Conservation (phyloP, 176 grass and related monocot species). For the Oryza longistaminata region DNA sequence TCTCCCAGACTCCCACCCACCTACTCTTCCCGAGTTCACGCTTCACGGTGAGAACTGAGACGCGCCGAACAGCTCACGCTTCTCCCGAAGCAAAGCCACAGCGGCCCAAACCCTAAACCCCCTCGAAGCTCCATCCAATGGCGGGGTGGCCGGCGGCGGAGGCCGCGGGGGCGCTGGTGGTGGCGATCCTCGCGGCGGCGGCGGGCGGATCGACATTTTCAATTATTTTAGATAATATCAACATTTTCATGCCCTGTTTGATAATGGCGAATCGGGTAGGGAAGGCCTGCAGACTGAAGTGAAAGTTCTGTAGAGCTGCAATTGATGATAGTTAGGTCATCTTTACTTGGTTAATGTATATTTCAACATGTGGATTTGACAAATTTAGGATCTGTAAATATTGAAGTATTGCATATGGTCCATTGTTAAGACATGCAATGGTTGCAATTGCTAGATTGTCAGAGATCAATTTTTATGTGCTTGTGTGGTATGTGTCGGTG, state of each 20-base stretch:
- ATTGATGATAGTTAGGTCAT: background rate
- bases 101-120: slow-evolving; percentile 42
- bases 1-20: background rate
- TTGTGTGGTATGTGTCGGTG: background rate
- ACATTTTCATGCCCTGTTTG: background rate
- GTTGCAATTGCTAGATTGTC: slow-evolving; percentile 16
- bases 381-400: background rate
- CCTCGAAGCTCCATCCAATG: slow-evolving; percentile 24
- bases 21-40: background rate
- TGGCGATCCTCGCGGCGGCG: slow-evolving; percentile 8
- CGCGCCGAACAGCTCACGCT: background rate
- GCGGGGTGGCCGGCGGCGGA: background rate
- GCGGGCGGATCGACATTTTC: background rate
- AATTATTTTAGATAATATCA: no score
- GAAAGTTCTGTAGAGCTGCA: background rate
- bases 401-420: background rate
- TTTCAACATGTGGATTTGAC: background rate
- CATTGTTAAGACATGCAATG: background rate
- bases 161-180: background rate
- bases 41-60: background rate
- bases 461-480: background rate
- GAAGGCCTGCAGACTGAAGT: background rate
- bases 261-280: background rate
- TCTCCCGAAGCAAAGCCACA: background rate
- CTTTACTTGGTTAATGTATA: background rate